These are phyloP conservation scores for Furcasterigmium furcatum DNA, from an alignment of 2,329 filamentous ascomycete genomes.

Conservation along the genomic window DNA sequence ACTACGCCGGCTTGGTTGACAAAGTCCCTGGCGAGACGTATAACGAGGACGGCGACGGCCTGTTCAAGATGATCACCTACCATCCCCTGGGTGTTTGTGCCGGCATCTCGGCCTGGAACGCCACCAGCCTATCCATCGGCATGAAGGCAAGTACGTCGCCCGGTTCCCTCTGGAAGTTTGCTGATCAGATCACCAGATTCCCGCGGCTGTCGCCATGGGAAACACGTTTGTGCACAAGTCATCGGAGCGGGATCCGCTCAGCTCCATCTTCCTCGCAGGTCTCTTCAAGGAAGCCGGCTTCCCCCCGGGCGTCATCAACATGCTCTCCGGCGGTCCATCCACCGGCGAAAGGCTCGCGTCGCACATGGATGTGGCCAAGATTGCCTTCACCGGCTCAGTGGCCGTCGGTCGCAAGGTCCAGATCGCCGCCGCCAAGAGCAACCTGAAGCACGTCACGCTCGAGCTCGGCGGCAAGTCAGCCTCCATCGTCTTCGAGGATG, in stretches of 20 bases:
- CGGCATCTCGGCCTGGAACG: not conserved
- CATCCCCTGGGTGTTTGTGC: conserved; percentile 63
- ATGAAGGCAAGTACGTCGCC: not conserved
- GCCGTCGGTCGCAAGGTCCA: not conserved
- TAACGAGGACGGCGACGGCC: conserved; percentile 72
- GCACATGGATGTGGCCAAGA: conserved; percentile 9
- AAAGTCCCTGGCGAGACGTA: conserved; percentile 81
- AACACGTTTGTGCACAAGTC: conserved; percentile 84
- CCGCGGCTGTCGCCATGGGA: conserved; percentile 45
- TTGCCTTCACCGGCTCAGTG: conserved; percentile 7
- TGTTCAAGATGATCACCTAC: conserved; percentile 78
- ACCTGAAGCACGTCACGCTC: conserved; percentile 40
- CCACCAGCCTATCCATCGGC: not conserved
- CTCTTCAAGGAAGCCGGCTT: conserved; percentile 52
- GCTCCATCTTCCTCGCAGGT: conserved; percentile 66
- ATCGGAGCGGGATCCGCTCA: conserved; percentile 79
- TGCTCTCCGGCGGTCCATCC: conserved; percentile 8
- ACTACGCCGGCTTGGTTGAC: conserved; percentile 78
- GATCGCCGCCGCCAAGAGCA: conserved; percentile 24
- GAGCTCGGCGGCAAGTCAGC: conserved; percentile 43
- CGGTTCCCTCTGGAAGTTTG: not conserved
- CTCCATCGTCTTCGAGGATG: conserved; percentile 40
- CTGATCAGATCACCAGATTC: not conserved
- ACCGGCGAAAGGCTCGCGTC: conserved; percentile 3
- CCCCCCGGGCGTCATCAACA: conserved; percentile 11